phyloP scores from a whole-genome alignment of 306 rosid genomes.

The Vicia faba region DNA sequence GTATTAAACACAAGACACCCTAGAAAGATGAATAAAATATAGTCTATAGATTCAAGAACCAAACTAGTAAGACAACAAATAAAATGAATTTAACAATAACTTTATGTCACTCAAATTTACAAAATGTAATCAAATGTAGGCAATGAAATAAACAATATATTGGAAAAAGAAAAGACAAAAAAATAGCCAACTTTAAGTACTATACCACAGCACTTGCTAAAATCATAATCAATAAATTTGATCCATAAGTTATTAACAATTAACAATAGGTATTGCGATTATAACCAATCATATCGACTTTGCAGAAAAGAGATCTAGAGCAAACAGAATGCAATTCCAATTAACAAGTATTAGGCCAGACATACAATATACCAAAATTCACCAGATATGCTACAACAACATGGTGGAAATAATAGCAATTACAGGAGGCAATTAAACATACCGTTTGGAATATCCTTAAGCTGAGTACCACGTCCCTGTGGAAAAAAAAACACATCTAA shows the following conservation, averaged over 20 bases:
- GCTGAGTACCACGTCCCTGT: slow-evolving; percentile 89
- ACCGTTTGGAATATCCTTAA: slow-evolving; percentile 96
- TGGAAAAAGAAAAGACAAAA: not conserved
- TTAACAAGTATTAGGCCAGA: not conserved
- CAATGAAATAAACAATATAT: not conserved
- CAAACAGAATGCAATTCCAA: not conserved
- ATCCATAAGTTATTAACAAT: slow-evolving; percentile 2
- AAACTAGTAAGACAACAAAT: not conserved
- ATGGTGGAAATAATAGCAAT: not conserved
- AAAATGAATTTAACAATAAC: slow-evolving; percentile 10
- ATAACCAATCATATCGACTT: not conserved
- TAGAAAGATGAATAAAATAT: too few species aligned
- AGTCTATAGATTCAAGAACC: not conserved
- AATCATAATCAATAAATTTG: not conserved
- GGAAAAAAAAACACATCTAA: slow-evolving; percentile 22
- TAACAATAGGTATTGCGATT: not conserved
- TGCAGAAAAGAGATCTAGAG: too few species aligned
- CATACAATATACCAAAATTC: not conserved
- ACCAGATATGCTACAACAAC: not conserved
- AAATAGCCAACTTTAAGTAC: not conserved
- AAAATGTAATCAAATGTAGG: too few species aligned
- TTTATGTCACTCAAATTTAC: too few species aligned
- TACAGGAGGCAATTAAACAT: not conserved
- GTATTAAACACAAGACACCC: too few species aligned
- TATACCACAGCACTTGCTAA: not conserved